Evolutionary conservation across 2,329 filamentous ascomycete genomes (phyloP).

Genomic region (Pyrenochaeta sp.): DNA sequence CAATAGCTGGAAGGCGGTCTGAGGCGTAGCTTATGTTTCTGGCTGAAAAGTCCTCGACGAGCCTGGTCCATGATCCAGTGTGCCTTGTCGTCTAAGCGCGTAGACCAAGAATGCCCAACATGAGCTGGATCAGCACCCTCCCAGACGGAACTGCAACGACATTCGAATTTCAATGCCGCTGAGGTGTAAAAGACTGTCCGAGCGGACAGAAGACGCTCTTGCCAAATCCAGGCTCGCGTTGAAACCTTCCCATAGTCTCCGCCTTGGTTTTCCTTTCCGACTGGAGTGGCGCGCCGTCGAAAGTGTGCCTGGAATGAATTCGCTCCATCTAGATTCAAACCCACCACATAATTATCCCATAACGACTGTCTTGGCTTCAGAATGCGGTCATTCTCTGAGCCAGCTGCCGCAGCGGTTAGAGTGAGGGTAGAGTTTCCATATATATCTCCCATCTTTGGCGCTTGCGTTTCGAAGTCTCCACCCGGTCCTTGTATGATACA

Average conservation of each 20-base stretch:
- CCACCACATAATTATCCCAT: neutral
- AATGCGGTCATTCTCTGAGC: neutral
- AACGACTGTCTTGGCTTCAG: neutral
- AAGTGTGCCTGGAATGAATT: neutral
- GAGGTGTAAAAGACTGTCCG: conserved; percentile 8
- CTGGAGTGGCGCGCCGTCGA: neutral
- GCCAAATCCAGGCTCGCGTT: conserved; percentile 9
- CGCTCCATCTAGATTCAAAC: neutral
- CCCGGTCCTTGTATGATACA: conserved; percentile 6
- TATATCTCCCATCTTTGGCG: neutral
- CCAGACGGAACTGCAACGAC: neutral
- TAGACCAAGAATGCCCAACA: neutral
- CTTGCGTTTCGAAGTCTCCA: neutral
- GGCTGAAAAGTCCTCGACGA: neutral
- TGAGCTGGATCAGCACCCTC: neutral
- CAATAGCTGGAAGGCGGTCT: neutral
- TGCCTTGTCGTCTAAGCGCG: neutral
- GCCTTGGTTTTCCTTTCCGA: neutral
- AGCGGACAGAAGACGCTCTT: conserved; percentile 7
- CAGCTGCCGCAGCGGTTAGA: neutral
- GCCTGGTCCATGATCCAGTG: neutral
- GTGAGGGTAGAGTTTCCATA: neutral
- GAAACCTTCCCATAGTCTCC: conserved; percentile 2
- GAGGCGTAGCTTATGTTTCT: neutral
- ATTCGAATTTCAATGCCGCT: neutral